Evolutionary conservation across 768 basidiomycete genomes (phyloP).

Genomic region (Calocybe gangraenosa): DNA sequence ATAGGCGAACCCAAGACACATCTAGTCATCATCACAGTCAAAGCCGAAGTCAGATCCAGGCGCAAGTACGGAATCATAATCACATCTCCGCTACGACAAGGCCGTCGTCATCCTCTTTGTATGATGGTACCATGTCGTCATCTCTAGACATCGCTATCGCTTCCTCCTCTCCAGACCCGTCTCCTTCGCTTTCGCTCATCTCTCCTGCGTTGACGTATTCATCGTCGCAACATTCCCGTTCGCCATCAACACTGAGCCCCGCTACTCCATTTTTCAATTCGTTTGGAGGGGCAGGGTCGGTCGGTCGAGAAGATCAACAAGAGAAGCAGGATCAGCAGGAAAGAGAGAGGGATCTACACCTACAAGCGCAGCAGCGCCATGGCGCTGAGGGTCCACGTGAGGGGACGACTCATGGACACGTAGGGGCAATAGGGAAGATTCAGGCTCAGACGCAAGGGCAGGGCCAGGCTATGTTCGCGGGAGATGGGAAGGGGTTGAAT

Average conservation of each 20-base stretch:
- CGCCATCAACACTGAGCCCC: slow-evolving; percentile 65
- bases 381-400: background rate
- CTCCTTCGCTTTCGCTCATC: slow-evolving; percentile 31
- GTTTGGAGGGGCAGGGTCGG: slow-evolving; percentile 29
- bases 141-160: background rate
- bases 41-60: background rate
- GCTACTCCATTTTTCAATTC: slow-evolving; percentile 69
- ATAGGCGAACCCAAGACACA: slow-evolving; percentile 3
- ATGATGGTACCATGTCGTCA: background rate
- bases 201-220: slow-evolving; percentile 70
- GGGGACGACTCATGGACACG: no score
- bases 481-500: no score
- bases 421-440: no score
- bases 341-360: background rate
- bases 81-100: background rate
- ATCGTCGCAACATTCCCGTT: slow-evolving; percentile 48
- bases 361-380: no score
- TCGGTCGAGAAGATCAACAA: background rate
- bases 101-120: background rate
- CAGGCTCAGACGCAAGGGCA: no score
- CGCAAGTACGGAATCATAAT: background rate
- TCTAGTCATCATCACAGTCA: background rate
- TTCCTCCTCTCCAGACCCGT: background rate
- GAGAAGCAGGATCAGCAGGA: background rate
- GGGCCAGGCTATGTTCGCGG: no score